Evolutionary conservation across 805 yeast species (phyloP), one percentile per base, ranked within the genome.

Genomic region (Zygotorulaspora chibaensis): DNA sequence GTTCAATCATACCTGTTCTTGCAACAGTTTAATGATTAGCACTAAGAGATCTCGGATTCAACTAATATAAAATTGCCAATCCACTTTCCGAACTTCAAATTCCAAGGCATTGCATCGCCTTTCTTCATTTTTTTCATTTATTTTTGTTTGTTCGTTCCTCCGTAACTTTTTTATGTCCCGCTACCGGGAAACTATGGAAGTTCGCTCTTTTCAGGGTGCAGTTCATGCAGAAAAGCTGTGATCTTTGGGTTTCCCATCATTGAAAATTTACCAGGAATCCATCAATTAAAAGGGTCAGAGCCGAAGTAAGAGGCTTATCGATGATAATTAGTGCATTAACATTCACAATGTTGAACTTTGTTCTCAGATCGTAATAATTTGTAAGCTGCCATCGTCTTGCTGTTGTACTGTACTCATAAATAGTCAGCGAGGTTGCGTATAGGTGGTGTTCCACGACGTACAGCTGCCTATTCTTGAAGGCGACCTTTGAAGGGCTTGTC

Each of bases 321-420:
- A 16, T 20, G 18, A 33, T 17, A n/a, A 16, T 13, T 5, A 33
- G n/a, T 33, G 36, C 36, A 16, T 33, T 20, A 13, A 54, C 53
- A 18, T 46, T 48, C 16, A 23, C 41, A 35, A 57, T 46, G 29
- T 51, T 51, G 42, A 47, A 57, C 31, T 54, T 56, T 12, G 61
- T 52, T 17, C 51, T 44, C 27, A 57, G 42, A 41, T 57, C 62
- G 16, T 46, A 38, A 37, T 50, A 57, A 11, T 59, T 59, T 15
- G 51, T 36, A 11, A 47, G 52, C 8, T 42, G 8, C 62, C 62
- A 57, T 40, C 47, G 38, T n/a, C 41, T 35, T 30, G 43, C 39
- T 13, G 42, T 45, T 15, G 37, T 25, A 15, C 43, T 38, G 38
- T 48, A 37, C 23, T 44, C 48, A 38, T 51, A 57, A 18, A 52